These are phyloP conservation scores for Neopestalotiopsis sp. DNA, from an alignment of 2,329 filamentous ascomycete genomes.

Conservation along the genomic window DNA sequence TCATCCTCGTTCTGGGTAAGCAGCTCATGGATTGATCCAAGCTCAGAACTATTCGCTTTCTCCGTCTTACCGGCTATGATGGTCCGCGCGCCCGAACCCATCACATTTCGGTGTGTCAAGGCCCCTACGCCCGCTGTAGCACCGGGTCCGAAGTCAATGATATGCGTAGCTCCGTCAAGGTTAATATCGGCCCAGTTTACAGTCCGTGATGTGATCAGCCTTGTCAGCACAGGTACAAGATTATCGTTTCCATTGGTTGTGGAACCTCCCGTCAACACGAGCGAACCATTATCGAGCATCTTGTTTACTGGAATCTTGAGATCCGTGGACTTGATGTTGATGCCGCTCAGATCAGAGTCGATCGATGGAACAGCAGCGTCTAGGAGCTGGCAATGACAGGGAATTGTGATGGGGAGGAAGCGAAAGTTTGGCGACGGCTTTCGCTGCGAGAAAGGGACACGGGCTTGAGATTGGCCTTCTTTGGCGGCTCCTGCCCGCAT, in stretches of 20 bases:
- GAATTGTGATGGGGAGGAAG: constrained; percentile 46
- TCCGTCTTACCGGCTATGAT: constrained; percentile 31
- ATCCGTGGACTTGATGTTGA: constrained; percentile 42
- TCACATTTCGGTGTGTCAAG: constrained; percentile 34
- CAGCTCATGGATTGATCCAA: constrained; percentile 31
- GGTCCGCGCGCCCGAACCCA: constrained; percentile 38
- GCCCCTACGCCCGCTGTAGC: constrained; percentile 34
- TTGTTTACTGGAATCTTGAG: constrained; percentile 45
- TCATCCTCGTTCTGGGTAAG: constrained; percentile 71
- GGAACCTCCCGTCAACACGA: neutral
- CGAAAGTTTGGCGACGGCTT: constrained; percentile 30
- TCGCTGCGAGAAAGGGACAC: constrained; percentile 38
- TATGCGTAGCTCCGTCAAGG: constrained; percentile 36
- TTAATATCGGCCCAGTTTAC: constrained; percentile 33
- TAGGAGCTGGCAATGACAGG: constrained; percentile 46
- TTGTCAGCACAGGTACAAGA: constrained; percentile 31
- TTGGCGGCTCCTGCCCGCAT: constrained; percentile 30
- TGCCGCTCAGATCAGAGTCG: constrained; percentile 26
- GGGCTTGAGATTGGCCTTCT: constrained; percentile 30
- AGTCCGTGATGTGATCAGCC: constrained; percentile 32
- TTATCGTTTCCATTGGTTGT: constrained; percentile 20
- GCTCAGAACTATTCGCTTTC: constrained; percentile 26
- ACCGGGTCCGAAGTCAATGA: constrained; percentile 40
- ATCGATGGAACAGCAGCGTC: constrained; percentile 28
- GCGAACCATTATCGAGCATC: neutral